phyloP scores from a whole-genome alignment of 805 yeast species.

The Ogataea siamensis region DNA sequence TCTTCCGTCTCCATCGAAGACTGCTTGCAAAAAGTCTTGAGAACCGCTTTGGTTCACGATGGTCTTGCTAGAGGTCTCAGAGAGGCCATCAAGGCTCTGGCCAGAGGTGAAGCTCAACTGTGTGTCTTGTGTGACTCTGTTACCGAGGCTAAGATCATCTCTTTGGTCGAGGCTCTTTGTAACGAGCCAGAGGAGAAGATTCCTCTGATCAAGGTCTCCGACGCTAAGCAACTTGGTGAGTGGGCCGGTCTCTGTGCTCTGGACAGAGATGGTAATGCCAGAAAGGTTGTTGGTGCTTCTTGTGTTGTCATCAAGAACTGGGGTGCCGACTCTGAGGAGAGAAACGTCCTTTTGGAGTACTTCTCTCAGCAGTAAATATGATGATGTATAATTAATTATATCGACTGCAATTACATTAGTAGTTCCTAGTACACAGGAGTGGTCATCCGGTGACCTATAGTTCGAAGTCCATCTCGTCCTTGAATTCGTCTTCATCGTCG shows the following conservation, averaged over 20 bases:
- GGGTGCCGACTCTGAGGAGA: slow-evolving; percentile 99
- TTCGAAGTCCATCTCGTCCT: slow-evolving; percentile 40
- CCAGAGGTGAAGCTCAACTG: slow-evolving; percentile 96
- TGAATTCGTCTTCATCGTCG: slow-evolving; percentile 35
- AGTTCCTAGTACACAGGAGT: slow-evolving; percentile 1
- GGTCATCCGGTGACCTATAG: slow-evolving; percentile 16
- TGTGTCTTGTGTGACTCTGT: slow-evolving; percentile 97
- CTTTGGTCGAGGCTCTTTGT: slow-evolving; percentile 98
- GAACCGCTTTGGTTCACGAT: slow-evolving; percentile 97
- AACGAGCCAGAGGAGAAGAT: slow-evolving; percentile 95
- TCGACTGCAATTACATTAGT: slow-evolving; percentile 1
- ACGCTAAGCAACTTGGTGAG: slow-evolving; percentile 99
- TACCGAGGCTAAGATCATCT: slow-evolving; percentile 94
- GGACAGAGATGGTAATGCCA: slow-evolving; percentile 99
- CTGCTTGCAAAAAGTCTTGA: slow-evolving; percentile 95
- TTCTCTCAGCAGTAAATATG: slow-evolving; percentile 75
- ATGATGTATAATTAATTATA: slow-evolving; percentile 6
- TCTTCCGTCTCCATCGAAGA: slow-evolving; percentile 96
- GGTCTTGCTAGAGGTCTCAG: slow-evolving; percentile 99
- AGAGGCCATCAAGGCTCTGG: slow-evolving; percentile 98
- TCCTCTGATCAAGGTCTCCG: slow-evolving; percentile 98
- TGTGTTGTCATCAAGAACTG: slow-evolving; percentile 99
- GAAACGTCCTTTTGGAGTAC: slow-evolving; percentile 93
- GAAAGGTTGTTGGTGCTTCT: slow-evolving; percentile 99
- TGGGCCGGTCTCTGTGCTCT: slow-evolving; percentile 99